Base-by-base conservation (phyloP, 768 basidiomycete species). In the Lactifluus hygrophoroides region DNA sequence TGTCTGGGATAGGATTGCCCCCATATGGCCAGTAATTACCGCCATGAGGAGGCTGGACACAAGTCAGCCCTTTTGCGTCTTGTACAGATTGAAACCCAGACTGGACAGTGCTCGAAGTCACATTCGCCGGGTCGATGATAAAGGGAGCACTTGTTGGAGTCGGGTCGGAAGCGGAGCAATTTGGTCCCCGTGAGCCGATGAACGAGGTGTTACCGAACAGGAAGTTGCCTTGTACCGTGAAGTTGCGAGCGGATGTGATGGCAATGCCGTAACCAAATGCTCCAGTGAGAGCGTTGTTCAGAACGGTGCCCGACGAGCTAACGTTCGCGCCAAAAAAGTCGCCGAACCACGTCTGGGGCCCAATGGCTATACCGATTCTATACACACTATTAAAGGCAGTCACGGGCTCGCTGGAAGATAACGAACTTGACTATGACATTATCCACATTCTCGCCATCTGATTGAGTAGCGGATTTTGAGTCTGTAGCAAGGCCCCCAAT, bases 301-400 rank as follows among this genome's bases (percentile, higher is more conserved):
- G 64, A 21, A 88, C 82, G 5, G 74, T 72, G 6, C 78, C 87
- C n/a, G 75, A 74, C 37, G 68, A 73, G 67, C 74, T 79, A 65
- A 80, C 75, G 58, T 84, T 82, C 55, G 78, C 79, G 57, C 76
- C 75, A 62, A 75, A 86, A 51, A 69, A 66, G 62, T 78, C 71
- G 3, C 82, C 84, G 58, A 88, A 89, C 88, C 88, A 90, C 16
- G 81, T 82, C 11, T 80, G 80, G 9, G 89, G 86, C 9, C 89
- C 88, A 16, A 90, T 78, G 28, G 87, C 88, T 48, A 90, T 84
- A n/a, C 84, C 88, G 65, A 90, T 83, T 69, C 88, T 89, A 49
- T 17, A 17, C 9, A 27, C 27, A 19, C 38, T 21, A 47, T 58
- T 32, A 64, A 55, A 44, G 19, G 34, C 11, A 16, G 51, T 44